phyloP scores from a whole-genome alignment of 345 rosid species.

The Aquilaria malaccensis region DNA sequence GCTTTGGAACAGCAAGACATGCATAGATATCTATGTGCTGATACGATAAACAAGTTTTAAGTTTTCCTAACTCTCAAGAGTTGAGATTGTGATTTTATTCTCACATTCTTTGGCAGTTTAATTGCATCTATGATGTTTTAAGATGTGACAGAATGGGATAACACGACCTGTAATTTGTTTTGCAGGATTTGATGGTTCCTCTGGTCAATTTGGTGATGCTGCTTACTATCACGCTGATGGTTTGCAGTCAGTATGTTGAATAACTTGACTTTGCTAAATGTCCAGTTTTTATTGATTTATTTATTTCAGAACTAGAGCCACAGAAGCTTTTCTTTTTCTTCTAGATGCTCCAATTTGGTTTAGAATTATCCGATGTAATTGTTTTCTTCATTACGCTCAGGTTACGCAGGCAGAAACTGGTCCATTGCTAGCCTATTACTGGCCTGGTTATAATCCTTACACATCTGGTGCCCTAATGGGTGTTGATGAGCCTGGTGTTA shows the following conservation, averaged over 20 bases:
- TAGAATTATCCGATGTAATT: conserved; percentile 9
- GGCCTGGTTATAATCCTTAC: conserved; percentile 42
- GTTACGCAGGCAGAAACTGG: conserved; percentile 41
- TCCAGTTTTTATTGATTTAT: not conserved
- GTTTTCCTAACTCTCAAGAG: not conserved
- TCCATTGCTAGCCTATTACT: conserved; percentile 31
- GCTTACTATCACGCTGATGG: conserved; percentile 31
- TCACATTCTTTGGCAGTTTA: not conserved
- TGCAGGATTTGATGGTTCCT: conserved; percentile 46
- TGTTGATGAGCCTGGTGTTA: conserved; percentile 31
- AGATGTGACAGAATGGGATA: not conserved
- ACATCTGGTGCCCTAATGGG: conserved; percentile 29
- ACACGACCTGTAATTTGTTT: not conserved
- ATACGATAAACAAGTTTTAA: not conserved
- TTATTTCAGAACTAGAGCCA: not conserved
- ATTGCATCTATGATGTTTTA: not conserved
- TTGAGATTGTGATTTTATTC: not conserved
- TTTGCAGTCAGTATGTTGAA: conserved; percentile 32
- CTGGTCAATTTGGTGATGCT: conserved; percentile 27
- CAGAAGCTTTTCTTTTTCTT: not conserved
- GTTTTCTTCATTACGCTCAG: conserved; percentile 22
- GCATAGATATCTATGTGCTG: not conserved
- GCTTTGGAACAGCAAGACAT: not conserved
- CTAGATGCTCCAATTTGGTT: not conserved
- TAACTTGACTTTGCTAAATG: not conserved